Evolutionary conservation across 2,329 filamentous ascomycete species (phyloP).

Genomic region (Tolypocladium cylindrosporum): DNA sequence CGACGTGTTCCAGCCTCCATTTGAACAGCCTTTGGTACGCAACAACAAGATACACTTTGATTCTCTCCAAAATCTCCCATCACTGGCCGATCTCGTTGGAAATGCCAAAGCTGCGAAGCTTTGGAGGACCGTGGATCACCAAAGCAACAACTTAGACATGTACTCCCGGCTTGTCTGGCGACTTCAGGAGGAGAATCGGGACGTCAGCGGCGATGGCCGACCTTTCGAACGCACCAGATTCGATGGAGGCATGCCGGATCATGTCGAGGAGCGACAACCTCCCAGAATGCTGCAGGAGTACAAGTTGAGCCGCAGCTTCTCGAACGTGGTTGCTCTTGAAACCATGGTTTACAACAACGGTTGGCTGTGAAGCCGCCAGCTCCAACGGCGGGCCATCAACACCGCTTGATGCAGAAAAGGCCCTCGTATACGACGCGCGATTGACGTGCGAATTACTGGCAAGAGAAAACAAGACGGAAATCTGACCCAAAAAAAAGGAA

Average conservation of each 20-base stretch:
- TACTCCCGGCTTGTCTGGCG: slow-evolving; percentile 5
- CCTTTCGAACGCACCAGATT: not conserved
- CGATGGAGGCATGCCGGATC: slow-evolving; percentile 9
- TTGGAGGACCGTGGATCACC: slow-evolving; percentile 2
- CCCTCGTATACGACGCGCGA: not conserved
- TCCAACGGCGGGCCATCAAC: not conserved
- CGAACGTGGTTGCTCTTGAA: not conserved
- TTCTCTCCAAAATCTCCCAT: slow-evolving; percentile 18
- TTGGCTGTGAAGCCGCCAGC: not conserved
- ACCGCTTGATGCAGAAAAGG: not conserved
- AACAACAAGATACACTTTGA: slow-evolving; percentile 18
- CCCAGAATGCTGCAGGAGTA: not conserved
- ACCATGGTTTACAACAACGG: not conserved
- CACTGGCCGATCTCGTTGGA: slow-evolving; percentile 10
- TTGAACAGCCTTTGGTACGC: slow-evolving; percentile 8
- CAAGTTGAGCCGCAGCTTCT: not conserved
- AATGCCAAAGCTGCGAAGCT: not conserved
- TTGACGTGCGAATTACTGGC: not conserved
- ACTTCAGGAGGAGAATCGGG: not conserved
- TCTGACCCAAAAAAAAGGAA: not conserved
- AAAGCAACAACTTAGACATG: slow-evolving; percentile 12
- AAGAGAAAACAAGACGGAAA: not conserved
- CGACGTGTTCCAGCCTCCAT: slow-evolving; percentile 1
- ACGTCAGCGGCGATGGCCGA: not conserved
- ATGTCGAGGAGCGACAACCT: slow-evolving; percentile 11